A percentile compares a stretch with the other conserved stretches of the same genome.
These are phyloP conservation scores for Exophiala phaeomuriformis DNA, from an alignment of 2,329 filamentous ascomycete species.

Conservation along the genomic window DNA sequence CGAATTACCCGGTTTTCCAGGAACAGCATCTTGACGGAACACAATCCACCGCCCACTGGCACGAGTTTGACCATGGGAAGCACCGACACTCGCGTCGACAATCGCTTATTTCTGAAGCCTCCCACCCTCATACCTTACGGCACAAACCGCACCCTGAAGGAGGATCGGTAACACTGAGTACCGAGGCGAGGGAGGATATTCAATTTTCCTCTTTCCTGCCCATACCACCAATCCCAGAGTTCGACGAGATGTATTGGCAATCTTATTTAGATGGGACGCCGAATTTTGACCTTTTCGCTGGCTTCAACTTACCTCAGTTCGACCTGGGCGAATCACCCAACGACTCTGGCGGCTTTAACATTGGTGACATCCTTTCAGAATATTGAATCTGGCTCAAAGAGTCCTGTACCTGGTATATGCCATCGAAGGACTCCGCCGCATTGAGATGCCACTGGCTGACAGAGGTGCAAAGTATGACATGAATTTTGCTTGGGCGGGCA, in stretches of 20 bases:
- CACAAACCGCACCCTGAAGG: neutral
- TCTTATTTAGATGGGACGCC: neutral
- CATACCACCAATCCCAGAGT: neutral
- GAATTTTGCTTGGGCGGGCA: too few relatives aligned
- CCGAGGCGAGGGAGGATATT: neutral
- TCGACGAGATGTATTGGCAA: conserved; percentile 4
- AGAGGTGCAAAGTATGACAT: too few relatives aligned
- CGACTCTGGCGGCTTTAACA: neutral
- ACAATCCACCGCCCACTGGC: too few relatives aligned
- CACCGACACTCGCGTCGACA: too few relatives aligned
- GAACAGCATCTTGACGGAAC: too few relatives aligned
- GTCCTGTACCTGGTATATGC: neutral
- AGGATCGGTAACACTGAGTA: neutral
- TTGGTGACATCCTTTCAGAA: neutral
- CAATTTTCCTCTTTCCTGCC: neutral
- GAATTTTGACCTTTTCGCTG: conserved; percentile 1
- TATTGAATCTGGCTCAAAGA: neutral
- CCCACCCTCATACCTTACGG: neutral
- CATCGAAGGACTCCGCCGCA: too few relatives aligned
- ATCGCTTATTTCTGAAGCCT: too few relatives aligned
- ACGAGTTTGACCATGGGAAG: too few relatives aligned
- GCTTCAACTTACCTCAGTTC: neutral
- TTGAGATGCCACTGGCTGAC: too few relatives aligned
- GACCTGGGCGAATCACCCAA: conserved; percentile 1
- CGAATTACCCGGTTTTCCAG: too few relatives aligned